These are phyloP conservation scores for Trapa bicornis DNA, from an alignment of 345 rosid genomes.

Conservation along the genomic window DNA sequence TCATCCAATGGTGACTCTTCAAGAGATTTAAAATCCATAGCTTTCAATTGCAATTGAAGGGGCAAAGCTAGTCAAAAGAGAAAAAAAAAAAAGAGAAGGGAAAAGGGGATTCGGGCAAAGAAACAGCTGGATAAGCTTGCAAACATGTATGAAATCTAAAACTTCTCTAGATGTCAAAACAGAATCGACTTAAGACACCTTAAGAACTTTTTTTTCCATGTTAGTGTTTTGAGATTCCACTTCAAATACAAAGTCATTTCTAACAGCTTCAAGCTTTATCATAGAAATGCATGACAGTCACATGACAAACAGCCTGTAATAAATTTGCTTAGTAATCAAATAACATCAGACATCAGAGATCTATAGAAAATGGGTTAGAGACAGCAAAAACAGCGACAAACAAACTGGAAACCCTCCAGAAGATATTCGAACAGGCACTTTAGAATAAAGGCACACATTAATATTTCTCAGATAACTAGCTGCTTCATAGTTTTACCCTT, in stretches of 20 bases:
- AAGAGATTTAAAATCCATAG: constrained; percentile 42
- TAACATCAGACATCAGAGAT: background rate
- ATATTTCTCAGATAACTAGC: background rate
- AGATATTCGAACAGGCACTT: background rate
- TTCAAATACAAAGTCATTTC: constrained; percentile 71
- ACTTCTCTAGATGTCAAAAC: constrained; percentile 89
- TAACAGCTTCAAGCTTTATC: constrained; percentile 94
- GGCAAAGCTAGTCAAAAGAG: background rate
- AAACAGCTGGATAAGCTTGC: constrained; percentile 7
- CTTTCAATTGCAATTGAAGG: constrained; percentile 49
- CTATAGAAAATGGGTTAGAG: background rate
- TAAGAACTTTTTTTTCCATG: constrained; percentile 10
- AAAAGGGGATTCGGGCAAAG: constrained; percentile 3
- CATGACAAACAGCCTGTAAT: constrained; percentile 73
- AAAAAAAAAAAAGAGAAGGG: background rate
- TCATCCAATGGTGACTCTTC: constrained; percentile 71
- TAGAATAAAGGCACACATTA: background rate
- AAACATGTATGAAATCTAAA: constrained; percentile 72
- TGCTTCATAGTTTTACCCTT: background rate
- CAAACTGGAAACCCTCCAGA: background rate
- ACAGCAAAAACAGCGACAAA: background rate
- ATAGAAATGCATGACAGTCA: constrained; percentile 93
- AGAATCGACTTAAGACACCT: constrained; percentile 77
- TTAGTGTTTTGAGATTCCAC: constrained; percentile 26
- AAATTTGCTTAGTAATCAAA: background rate